Evolutionary conservation across 202 grass and related monocot genomes (phyloP).

Genomic region (Setaria viridis): DNA sequence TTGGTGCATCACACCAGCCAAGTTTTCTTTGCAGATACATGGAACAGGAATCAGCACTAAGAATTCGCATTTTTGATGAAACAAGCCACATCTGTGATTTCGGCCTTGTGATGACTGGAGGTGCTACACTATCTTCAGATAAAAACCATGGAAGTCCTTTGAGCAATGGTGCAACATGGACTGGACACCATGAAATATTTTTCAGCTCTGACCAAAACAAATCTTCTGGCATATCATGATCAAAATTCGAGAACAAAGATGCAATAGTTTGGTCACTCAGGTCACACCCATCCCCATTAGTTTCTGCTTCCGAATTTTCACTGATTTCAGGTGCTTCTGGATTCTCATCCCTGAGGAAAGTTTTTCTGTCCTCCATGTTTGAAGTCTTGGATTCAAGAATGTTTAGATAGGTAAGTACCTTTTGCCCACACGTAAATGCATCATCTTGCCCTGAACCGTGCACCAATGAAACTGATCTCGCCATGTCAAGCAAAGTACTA

Average conservation of each 20-base stretch:
- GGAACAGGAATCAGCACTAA: constrained; percentile 80
- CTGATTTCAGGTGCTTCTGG: constrained; percentile 45
- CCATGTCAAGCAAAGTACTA: constrained; percentile 86
- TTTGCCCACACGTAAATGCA: constrained; percentile 59
- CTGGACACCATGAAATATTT: constrained; percentile 90
- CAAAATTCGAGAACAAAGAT: constrained; percentile 76
- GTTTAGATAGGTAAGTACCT: constrained; percentile 76
- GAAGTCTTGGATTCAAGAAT: constrained; percentile 71
- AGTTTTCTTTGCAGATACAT: constrained; percentile 89
- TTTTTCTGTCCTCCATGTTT: constrained; percentile 49
- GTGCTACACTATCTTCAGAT: constrained; percentile 75
- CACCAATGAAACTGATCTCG: constrained; percentile 79
- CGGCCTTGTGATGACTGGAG: constrained; percentile 79
- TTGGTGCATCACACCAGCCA: constrained; percentile 73
- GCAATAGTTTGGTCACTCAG: constrained; percentile 45
- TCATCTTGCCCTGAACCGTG: constrained; percentile 65
- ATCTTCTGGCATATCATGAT: constrained; percentile 83
- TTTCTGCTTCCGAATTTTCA: constrained; percentile 56
- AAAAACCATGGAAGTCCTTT: constrained; percentile 88
- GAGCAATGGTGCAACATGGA: constrained; percentile 67
- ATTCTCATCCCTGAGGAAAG: constrained; percentile 34
- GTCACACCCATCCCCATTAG: constrained; percentile 43
- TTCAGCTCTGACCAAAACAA: constrained; percentile 91
- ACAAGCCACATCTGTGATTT: constrained; percentile 94
- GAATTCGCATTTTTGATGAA: constrained; percentile 90